Evolutionary conservation across 495 filamentous ascomycete species (phyloP), one percentile per base, ranked within the genome.

Genomic region (Trichoderma erinaceum): DNA sequence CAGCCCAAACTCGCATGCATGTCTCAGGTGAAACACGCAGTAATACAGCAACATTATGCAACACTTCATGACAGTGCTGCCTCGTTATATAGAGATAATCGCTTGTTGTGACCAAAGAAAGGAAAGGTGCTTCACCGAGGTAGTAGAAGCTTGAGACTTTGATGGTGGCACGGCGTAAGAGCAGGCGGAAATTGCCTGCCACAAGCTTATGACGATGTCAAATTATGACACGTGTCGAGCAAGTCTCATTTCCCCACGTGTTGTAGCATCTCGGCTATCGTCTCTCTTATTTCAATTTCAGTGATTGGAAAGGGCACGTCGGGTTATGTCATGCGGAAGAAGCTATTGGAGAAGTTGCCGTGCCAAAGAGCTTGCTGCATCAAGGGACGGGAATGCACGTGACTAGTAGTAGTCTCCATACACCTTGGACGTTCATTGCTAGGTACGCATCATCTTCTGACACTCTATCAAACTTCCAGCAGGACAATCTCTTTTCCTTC

Each of bases 41-140:
- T 16, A 61, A 32, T 32, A 8, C 27, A 16, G 7, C 29, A 61
- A 61, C 29, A 15, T 61, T 25, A 61, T 61, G 27, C 12, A 21
- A 12, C 11, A 13, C 56, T 18, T 61, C 15, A 13, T 32, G 25
- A 18, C 16, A 18, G 25, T 61, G 56, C 13, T 27, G 4, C 56
- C 25, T 61, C 4, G 1, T 32, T 23, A 23, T 2, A 61, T 61
- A 61, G 16, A 25, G 56, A 61, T 61, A 23, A 13, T 61, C 56
- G 56, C 56, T 61, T 61, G 56, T 13, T 61, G 56, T 32, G 56
- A 32, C 56, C 56, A 61, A 61, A 32, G 23, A 61, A 11, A 61
- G 5, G 56, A 32, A 5, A 29, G 56, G 27, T 61, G 56, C 23
- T 12, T 61, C 25, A 61, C 11, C 29, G 25, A 61, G 56, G 56